Evolutionary conservation across 352 stramenopile species (phyloP).

Genomic region (Globisporangium paddicum): DNA sequence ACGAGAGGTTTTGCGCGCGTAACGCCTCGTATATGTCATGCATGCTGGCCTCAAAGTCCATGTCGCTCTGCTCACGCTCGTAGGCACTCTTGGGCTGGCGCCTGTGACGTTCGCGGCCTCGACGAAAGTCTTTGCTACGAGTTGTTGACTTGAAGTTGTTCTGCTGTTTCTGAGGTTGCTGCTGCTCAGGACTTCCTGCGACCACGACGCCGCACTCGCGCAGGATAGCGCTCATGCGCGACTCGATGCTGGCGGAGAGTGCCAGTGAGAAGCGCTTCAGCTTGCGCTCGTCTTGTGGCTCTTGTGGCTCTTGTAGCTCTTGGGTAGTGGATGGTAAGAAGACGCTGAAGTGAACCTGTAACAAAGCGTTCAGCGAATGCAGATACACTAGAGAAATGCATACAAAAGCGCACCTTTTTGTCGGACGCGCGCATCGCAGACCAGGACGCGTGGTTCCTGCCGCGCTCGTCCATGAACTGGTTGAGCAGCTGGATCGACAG

Average conservation of each 20-base stretch:
- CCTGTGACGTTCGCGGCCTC: slow-evolving; percentile 4
- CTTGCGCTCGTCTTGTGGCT: slow-evolving; percentile 3
- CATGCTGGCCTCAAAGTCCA: slow-evolving; percentile 56
- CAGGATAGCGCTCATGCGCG: slow-evolving; percentile 42
- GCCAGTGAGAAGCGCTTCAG: slow-evolving; percentile 50
- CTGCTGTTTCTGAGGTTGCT: not conserved
- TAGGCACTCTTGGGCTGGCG: slow-evolving; percentile 4
- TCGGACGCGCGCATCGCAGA: not conserved
- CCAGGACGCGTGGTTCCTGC: slow-evolving; percentile 3
- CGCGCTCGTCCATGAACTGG: slow-evolving; percentile 60
- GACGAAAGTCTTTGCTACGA: not conserved
- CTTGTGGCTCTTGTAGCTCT: not conserved
- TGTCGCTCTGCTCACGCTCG: slow-evolving; percentile 19
- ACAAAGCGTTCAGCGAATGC: not conserved
- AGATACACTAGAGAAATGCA: too few relatives aligned
- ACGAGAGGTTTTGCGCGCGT: slow-evolving; percentile 12
- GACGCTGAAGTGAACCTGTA: slow-evolving; percentile 34
- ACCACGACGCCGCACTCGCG: slow-evolving; percentile 43
- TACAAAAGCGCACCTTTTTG: not conserved
- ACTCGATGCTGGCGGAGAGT: slow-evolving; percentile 40
- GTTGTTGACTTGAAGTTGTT: not conserved
- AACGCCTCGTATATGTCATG: slow-evolving; percentile 29
- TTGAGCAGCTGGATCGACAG: slow-evolving; percentile 67
- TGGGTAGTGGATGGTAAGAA: slow-evolving; percentile 9
- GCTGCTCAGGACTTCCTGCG: slow-evolving; percentile 2